A percentile compares a stretch with the other conserved stretches of the same genome.
phyloP scores from a whole-genome alignment of 306 rosid genomes.

The Vigna nakashimae region DNA sequence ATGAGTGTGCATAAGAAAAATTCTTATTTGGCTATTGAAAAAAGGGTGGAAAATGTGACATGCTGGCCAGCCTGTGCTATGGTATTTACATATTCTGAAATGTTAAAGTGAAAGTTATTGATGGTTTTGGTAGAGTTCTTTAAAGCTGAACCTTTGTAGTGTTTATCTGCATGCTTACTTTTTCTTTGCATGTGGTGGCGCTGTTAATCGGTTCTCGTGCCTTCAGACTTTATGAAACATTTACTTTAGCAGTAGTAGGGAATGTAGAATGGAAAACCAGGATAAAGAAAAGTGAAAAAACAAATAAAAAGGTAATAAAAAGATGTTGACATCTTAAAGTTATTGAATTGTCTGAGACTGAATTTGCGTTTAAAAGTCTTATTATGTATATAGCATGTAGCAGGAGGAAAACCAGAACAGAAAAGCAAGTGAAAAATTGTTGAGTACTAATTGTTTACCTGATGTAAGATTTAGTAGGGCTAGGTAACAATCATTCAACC shows the following conservation, averaged over 20 bases:
- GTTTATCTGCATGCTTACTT: constrained; percentile 33
- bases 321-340: not conserved
- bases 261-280: constrained; percentile 4
- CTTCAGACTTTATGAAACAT: constrained; percentile 23
- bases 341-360: not conserved
- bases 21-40: constrained; percentile 26
- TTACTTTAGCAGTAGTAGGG: constrained; percentile 8
- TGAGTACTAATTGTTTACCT: not conserved
- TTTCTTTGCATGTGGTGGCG: constrained; percentile 39
- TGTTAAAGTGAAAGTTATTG: constrained; percentile 36
- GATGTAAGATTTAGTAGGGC: not conserved
- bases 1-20: constrained; percentile 37
- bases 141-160: constrained; percentile 34
- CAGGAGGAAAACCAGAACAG: not conserved
- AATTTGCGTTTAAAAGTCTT: not conserved
- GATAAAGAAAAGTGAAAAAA: not conserved
- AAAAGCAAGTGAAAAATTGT: not conserved
- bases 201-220: constrained; percentile 32
- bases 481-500: not conserved
- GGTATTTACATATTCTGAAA: constrained; percentile 43
- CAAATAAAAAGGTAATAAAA: not conserved
- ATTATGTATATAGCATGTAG: not conserved
- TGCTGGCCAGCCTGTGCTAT: constrained; percentile 37
- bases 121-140: constrained; percentile 49
- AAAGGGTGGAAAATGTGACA: constrained; percentile 41